phyloP scores from a whole-genome alignment of 2,329 filamentous ascomycete genomes.

The Diaporthe sp. region DNA sequence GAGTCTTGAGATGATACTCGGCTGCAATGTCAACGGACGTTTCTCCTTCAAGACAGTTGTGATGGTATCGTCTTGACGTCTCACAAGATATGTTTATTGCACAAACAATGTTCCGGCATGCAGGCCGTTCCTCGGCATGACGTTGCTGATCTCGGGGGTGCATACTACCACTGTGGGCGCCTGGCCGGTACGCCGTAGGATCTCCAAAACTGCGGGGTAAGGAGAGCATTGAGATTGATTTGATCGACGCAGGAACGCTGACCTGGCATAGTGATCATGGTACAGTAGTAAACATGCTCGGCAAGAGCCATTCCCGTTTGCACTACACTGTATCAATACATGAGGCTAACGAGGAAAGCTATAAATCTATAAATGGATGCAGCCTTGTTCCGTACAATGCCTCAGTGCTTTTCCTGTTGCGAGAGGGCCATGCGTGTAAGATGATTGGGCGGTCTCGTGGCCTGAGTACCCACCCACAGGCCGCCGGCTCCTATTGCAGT shows the following conservation, averaged over 20 bases:
- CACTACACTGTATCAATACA: not conserved
- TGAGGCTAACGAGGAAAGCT: not conserved
- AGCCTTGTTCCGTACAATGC: not conserved
- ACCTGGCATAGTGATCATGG: not conserved
- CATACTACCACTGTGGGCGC: not conserved
- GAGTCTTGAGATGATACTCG: not conserved
- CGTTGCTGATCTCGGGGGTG: not conserved
- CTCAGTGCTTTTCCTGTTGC: not conserved
- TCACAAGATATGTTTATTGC: not conserved
- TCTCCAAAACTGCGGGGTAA: constrained; percentile 30
- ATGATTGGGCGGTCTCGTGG: constrained; percentile 34
- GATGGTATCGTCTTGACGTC: constrained; percentile 1
- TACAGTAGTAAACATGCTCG: constrained; percentile 1
- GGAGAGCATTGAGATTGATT: not conserved
- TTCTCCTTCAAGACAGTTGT: not conserved
- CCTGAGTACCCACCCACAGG: not conserved
- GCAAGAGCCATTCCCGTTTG: constrained; percentile 15
- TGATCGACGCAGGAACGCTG: not conserved
- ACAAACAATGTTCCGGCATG: not conserved
- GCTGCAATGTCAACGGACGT: not conserved
- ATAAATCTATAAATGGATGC: not conserved
- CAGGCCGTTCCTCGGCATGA: constrained; percentile 15
- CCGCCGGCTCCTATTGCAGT: not conserved
- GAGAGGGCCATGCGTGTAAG: constrained; percentile 35
- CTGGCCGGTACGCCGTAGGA: not conserved